Conservation (phyloP, 257 asterid genomes). For the Perilla frutescens region DNA sequence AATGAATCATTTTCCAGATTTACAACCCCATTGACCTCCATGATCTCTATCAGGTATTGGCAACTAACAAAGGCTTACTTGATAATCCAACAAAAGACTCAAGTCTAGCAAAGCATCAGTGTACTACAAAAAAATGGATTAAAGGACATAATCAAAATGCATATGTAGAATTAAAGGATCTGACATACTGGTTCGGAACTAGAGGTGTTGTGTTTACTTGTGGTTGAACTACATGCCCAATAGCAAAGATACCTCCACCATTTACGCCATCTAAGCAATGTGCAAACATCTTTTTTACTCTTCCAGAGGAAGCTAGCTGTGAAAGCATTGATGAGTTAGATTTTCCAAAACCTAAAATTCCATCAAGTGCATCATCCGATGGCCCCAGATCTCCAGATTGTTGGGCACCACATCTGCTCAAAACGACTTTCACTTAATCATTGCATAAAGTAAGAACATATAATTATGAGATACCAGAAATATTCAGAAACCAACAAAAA, state of each 20-base stretch:
- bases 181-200: conserved; percentile 81
- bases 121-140: conserved; percentile 25
- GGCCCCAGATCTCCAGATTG: conserved; percentile 82
- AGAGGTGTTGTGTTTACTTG: conserved; percentile 90
- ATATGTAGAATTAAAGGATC: conserved; percentile 32
- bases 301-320: conserved; percentile 91
- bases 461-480: conserved; percentile 25
- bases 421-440: conserved; percentile 27
- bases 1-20: conserved; percentile 6
- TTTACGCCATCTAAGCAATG: conserved; percentile 97
- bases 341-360: conserved; percentile 96
- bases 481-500: conserved; percentile 5
- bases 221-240: conserved; percentile 98
- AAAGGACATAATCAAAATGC: conserved; percentile 16
- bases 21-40: conserved; percentile 21
- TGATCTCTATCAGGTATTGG: conserved; percentile 24
- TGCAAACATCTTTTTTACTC: conserved; percentile 95
- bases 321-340: conserved; percentile 95
- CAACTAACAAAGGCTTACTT: conserved; percentile 22
- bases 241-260: conserved; percentile 99
- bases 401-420: conserved; percentile 89
- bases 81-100: conserved; percentile 22
- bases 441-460: conserved; percentile 5
- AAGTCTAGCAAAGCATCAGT: conserved; percentile 28
- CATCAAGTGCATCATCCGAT: conserved; percentile 95